Base-by-base conservation (phyloP, 306 rosid genomes). In the Vachellia collinsii region DNA sequence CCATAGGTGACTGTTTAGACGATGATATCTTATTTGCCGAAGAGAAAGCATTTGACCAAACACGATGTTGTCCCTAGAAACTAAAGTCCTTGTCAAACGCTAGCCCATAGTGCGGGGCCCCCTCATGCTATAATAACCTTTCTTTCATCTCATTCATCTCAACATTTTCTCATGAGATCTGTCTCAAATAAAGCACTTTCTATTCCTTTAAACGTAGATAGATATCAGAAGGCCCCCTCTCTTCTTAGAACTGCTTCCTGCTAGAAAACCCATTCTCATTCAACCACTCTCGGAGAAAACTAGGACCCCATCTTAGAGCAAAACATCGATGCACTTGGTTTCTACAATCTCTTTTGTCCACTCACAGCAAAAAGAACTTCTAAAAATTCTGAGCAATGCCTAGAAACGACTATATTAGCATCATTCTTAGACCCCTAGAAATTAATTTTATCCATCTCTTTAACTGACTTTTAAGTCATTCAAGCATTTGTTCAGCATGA, bases 391-490 rank as follows among this genome's bases (percentile, higher is more conserved):
- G 5, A 13, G n/a, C 14, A 7, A 63, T 10, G 20, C 38, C 43
- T 63, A 63, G 14, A 13, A 11, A 13, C 36, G 70, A 64, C 41
- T 7, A 42, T 64, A 36, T 19, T 14, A 36, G 12, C 22, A 29
- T 29, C 34, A 29, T 29, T 29, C 34, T 66, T 1, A n/a, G 5
- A 54, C 62, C 23, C 20, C 23, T 39, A 54, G 23, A 58, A 11
- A 42, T 43, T 67, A 42, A 66, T 42, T 42, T 53, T n/a, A 75
- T 46, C 50, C 76, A 54, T 54, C 54, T 67, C 1, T 37, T 74
- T 39, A 56, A 20, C 17, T 51, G 5, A 63, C 39, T 80, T 20
- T 53, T 50, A 53, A 56, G 11, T 50, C 62, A 5, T 64, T 7
- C 5, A 64, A 41, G 20, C 34, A 38, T 51, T 62, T 38, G 39